Percentiles rank a stretch among this genome's conserved stretches.
Conservation (phyloP, 805 yeast species). For the Kurtzmaniella cleridarum region DNA sequence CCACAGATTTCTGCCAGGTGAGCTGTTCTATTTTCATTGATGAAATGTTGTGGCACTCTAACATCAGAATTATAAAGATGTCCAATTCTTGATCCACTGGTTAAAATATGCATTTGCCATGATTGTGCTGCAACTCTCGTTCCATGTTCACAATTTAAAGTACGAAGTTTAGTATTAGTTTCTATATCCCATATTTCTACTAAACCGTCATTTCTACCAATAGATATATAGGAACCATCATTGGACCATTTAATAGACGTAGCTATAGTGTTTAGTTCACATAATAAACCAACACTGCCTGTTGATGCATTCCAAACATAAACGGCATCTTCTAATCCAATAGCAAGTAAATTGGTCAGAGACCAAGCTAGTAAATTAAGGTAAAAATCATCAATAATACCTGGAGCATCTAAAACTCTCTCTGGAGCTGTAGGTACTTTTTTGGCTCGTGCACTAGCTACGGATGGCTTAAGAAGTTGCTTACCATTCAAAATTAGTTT, state of each 20-base stretch:
- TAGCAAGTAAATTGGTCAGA: slow-evolving; percentile 69
- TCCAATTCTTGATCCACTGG: slow-evolving; percentile 88
- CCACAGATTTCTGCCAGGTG: slow-evolving; percentile 95
- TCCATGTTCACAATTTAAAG: slow-evolving; percentile 59
- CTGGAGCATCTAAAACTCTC: slow-evolving; percentile 94
- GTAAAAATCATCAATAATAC: slow-evolving; percentile 87
- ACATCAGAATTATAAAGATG: slow-evolving; percentile 86
- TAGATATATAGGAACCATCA: slow-evolving; percentile 79
- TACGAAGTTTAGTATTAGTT: slow-evolving; percentile 63
- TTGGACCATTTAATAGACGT: slow-evolving; percentile 86
- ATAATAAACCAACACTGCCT: slow-evolving; percentile 68
- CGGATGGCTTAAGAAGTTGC: slow-evolving; percentile 38
- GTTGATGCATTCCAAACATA: slow-evolving; percentile 90
- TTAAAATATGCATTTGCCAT: slow-evolving; percentile 77
- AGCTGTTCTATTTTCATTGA: slow-evolving; percentile 41
- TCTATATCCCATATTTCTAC: slow-evolving; percentile 94
- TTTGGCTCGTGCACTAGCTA: slow-evolving; percentile 65
- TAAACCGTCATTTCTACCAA: slow-evolving; percentile 79
- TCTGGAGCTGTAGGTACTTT: slow-evolving; percentile 85
- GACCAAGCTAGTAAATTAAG: slow-evolving; percentile 88
- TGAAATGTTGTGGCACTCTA: slow-evolving; percentile 72
- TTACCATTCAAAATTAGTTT: slow-evolving; percentile 23
- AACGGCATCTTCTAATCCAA: slow-evolving; percentile 78
- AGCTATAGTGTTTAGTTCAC: slow-evolving; percentile 49
- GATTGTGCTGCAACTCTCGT: slow-evolving; percentile 78